Percentiles rank a stretch among this genome's conserved stretches.
phyloP scores from a whole-genome alignment of 768 basidiomycete species.

The Phylloporus scabripes region DNA sequence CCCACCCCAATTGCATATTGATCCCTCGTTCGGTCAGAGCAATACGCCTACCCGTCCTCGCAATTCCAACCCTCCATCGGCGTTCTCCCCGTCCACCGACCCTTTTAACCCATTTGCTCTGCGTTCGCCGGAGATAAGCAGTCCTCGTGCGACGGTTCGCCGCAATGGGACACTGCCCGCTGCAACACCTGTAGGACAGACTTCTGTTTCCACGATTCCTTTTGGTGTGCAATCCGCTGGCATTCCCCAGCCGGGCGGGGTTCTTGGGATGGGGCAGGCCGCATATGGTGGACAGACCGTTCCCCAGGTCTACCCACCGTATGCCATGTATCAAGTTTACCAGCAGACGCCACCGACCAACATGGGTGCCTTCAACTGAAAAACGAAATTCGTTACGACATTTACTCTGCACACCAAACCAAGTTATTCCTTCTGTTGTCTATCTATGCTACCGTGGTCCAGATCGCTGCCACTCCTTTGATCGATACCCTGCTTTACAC shows the following conservation, averaged over 20 bases:
- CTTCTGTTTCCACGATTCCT: constrained; percentile 33
- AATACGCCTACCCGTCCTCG: constrained; percentile 44
- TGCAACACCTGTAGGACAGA: constrained; percentile 30
- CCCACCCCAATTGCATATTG: constrained; percentile 67
- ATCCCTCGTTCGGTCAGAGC: constrained; percentile 51
- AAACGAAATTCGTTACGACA: constrained; percentile 39
- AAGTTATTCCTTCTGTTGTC: constrained; percentile 30
- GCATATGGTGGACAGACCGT: constrained; percentile 57
- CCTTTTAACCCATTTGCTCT: constrained; percentile 55
- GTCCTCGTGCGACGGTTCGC: constrained; percentile 45
- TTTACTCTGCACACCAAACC: constrained; percentile 28
- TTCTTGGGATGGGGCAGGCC: constrained; percentile 63
- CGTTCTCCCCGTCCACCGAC: constrained; percentile 48
- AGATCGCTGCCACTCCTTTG: constrained; percentile 26
- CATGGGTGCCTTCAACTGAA: constrained; percentile 74
- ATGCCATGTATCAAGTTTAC: constrained; percentile 76
- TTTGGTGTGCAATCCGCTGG: constrained; percentile 61
- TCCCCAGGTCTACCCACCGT: constrained; percentile 68
- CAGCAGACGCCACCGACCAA: constrained; percentile 67
- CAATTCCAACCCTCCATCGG: constrained; percentile 36
- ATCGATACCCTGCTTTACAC: constrained; percentile 25
- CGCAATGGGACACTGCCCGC: constrained; percentile 35
- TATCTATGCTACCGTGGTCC: constrained; percentile 30
- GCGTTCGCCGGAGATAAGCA: constrained; percentile 45
- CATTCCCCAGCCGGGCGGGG: constrained; percentile 48